Percentiles rank a stretch among this genome's conserved stretches.
Conservation (phyloP, 345 rosid species). For the Salix suchowensis region DNA sequence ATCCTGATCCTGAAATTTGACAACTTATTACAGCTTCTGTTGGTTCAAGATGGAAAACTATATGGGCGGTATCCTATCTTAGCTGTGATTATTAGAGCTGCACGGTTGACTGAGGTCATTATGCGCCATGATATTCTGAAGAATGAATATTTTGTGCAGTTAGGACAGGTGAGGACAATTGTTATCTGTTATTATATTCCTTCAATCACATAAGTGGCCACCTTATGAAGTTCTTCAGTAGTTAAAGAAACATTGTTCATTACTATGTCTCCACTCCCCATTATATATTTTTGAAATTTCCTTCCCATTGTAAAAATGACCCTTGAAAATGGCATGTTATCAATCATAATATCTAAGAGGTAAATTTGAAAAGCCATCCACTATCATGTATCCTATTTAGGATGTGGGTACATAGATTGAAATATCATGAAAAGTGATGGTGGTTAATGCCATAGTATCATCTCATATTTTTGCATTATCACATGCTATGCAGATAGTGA, state of each 20-base stretch:
- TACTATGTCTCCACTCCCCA: not conserved
- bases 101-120: conserved; percentile 61
- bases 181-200: not conserved
- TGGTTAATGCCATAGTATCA: not conserved
- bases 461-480: not conserved
- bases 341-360: not conserved
- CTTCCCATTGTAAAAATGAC: not conserved
- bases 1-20: conserved; percentile 9
- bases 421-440: not conserved
- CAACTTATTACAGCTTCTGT: conserved; percentile 58
- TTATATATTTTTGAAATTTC: not conserved
- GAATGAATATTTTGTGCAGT: conserved; percentile 67
- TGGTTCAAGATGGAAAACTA: conserved; percentile 96
- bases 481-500: conserved; percentile 65
- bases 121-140: conserved; percentile 62
- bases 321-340: not conserved
- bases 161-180: conserved; percentile 56
- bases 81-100: conserved; percentile 60
- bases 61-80: conserved; percentile 80
- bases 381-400: not conserved
- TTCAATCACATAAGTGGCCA: not conserved
- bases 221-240: not conserved
- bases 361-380: not conserved
- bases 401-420: not conserved
- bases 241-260: not conserved